Base-by-base conservation (phyloP, 805 yeast species). In the Myxozyma sirexii region DNA sequence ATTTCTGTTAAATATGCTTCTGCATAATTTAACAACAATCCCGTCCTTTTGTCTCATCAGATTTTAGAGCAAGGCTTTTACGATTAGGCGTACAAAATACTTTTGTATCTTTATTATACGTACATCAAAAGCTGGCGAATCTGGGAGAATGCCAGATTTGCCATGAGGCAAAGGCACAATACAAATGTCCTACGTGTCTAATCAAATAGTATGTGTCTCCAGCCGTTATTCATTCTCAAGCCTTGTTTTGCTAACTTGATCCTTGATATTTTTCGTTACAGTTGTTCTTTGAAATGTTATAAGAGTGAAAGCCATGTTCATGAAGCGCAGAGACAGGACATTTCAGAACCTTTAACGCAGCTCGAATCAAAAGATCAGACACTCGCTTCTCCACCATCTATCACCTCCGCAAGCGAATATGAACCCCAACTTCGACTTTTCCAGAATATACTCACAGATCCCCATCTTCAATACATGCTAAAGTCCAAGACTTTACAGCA, bases 261-360 rank as follows among this genome's bases (percentile, higher is more conserved):
- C n/a, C n/a, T n/a, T n/a, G n/a, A n/a, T n/a, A n/a, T n/a, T n/a
- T n/a, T n/a, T n/a, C n/a, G n/a, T n/a, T n/a, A n/a, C 33, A 59
- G 78, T 70, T 88, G 96, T 70, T 82, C 88, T 0, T 67, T 88
- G 5, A 67, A 57, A 1, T 88, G 96, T 67, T 88, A 76, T 72
- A 87, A 85, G 47, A 45, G 67, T 69, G 76, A 75, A 57, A 70
- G 69, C 47, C 60, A 51, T 54, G 48, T 42, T 6, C 60, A 51
- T 43, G 38, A 24, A n/a, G 47, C 33, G 21, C 17, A 29, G 17
- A 7, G 19, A 15, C 7, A 13, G 2, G 13, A 24, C 1, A 45
- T 29, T 10, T 6, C 48, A 13, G 83, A 80, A 63, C 60, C 50
- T 35, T 78, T 74, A 55, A 63, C 69, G 47, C 59, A 56, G 31